Conservation (phyloP, 495 filamentous ascomycete species). For the Oidiodendron maius region DNA sequence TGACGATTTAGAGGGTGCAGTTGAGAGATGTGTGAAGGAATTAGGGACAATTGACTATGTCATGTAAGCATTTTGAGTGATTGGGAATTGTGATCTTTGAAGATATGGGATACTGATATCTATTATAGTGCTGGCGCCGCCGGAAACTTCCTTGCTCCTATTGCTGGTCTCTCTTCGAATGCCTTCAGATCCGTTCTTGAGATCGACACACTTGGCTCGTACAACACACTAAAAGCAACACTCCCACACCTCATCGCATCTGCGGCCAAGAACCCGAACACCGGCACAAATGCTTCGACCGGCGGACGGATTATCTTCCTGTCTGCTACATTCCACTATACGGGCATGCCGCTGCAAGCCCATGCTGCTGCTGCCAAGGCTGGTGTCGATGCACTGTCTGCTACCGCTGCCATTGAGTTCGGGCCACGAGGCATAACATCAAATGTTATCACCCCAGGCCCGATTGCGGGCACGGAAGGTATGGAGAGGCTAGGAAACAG, state of each 20-base stretch:
- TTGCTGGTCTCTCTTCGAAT: conserved; percentile 73
- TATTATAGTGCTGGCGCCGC: conserved; percentile 76
- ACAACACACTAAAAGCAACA: conserved; percentile 90
- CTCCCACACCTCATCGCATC: conserved; percentile 73
- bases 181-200: conserved; percentile 96
- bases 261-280: conserved; percentile 51
- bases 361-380: conserved; percentile 91
- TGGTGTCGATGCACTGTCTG: conserved; percentile 76
- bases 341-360: conserved; percentile 71
- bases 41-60: conserved; percentile 86
- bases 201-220: conserved; percentile 90
- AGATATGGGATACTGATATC: conserved; percentile 10
- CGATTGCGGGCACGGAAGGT: conserved; percentile 61
- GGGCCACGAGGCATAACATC: conserved; percentile 84
- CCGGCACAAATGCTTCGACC: conserved; percentile 41
- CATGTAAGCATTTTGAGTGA: conserved; percentile 49
- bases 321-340: conserved; percentile 85
- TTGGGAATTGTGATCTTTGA: not conserved
- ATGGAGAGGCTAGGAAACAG: conserved; percentile 39
- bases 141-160: conserved; percentile 91
- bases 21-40: conserved; percentile 70
- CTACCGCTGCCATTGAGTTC: conserved; percentile 73
- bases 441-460: conserved; percentile 81
- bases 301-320: conserved; percentile 86
- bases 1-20: conserved; percentile 55